A percentile compares a stretch with the other conserved stretches of the same genome.
phyloP scores from a whole-genome alignment of 163 green algal genomes.

The Smithsoniella earleae region DNA sequence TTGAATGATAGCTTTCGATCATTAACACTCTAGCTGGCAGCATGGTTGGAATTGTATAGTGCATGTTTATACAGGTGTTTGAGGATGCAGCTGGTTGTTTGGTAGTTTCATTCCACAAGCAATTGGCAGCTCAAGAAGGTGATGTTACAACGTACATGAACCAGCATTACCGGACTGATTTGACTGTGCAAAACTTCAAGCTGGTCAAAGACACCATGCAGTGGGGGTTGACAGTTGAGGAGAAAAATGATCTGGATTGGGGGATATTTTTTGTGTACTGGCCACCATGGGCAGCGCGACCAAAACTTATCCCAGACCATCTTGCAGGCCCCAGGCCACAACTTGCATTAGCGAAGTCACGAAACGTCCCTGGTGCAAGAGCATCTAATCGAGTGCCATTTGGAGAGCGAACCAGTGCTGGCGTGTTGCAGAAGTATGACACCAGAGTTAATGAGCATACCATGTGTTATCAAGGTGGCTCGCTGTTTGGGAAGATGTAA shows the following conservation, averaged over 20 bases:
- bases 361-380: neutral
- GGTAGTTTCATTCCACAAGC: slow-evolving; percentile 9
- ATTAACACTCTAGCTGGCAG: too few relatives aligned
- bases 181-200: neutral
- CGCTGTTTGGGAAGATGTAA: slow-evolving; percentile 6
- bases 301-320: slow-evolving; percentile 7
- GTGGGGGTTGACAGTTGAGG: neutral
- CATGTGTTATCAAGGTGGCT: neutral
- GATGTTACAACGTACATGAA: slow-evolving; percentile 26
- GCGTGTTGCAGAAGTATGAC: neutral
- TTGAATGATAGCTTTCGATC: too few relatives aligned
- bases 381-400: neutral
- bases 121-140: slow-evolving; percentile 6
- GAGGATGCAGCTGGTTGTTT: slow-evolving; percentile 25
- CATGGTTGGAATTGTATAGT: neutral
- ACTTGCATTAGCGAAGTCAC: neutral
- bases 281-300: slow-evolving; percentile 22
- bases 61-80: slow-evolving; percentile 19
- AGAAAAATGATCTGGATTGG: neutral
- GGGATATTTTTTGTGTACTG: slow-evolving; percentile 29
- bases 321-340: neutral
- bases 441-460: slow-evolving; percentile 7
- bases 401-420: neutral
- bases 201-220: slow-evolving; percentile 23
- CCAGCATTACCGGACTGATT: slow-evolving; percentile 26